These are phyloP conservation scores for Alternaria sp. DNA, from an alignment of 2,329 filamentous ascomycete genomes.

Conservation along the genomic window DNA sequence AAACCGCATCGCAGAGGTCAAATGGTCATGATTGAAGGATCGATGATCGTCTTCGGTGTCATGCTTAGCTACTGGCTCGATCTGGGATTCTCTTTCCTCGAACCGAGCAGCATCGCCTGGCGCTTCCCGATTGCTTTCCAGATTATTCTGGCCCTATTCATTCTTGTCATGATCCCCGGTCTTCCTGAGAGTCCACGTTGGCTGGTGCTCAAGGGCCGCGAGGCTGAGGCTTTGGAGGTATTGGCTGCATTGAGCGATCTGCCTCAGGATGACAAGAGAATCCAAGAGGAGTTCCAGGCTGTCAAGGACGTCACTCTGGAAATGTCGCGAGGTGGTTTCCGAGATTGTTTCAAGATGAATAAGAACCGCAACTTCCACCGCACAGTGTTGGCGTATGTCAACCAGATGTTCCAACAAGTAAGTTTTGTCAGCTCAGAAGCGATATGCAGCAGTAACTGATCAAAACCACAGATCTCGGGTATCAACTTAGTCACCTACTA, in stretches of 20 bases:
- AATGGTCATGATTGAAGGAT: constrained; percentile 59
- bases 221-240: constrained; percentile 56
- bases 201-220: constrained; percentile 61
- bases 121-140: constrained; percentile 65
- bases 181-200: constrained; percentile 58
- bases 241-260: constrained; percentile 51
- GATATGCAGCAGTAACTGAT: not conserved
- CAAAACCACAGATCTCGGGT: constrained; percentile 48
- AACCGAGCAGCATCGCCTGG: constrained; percentile 51
- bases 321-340: constrained; percentile 59
- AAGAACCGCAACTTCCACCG: constrained; percentile 57
- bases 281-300: constrained; percentile 47
- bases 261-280: constrained; percentile 49
- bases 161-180: constrained; percentile 60
- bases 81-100: constrained; percentile 61
- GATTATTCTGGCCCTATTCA: constrained; percentile 65
- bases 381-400: constrained; percentile 54
- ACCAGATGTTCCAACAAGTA: constrained; percentile 58
- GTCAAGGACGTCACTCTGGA: constrained; percentile 51
- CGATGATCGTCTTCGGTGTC: constrained; percentile 57
- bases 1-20: constrained; percentile 58
- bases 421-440: not conserved
- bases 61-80: constrained; percentile 55
- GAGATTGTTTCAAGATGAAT: constrained; percentile 67
- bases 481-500: constrained; percentile 56